A percentile compares a stretch with the other conserved stretches of the same genome.
Evolutionary conservation across 371 early-diverging fungal species (phyloP).

Genomic region (Mortierella sp.): DNA sequence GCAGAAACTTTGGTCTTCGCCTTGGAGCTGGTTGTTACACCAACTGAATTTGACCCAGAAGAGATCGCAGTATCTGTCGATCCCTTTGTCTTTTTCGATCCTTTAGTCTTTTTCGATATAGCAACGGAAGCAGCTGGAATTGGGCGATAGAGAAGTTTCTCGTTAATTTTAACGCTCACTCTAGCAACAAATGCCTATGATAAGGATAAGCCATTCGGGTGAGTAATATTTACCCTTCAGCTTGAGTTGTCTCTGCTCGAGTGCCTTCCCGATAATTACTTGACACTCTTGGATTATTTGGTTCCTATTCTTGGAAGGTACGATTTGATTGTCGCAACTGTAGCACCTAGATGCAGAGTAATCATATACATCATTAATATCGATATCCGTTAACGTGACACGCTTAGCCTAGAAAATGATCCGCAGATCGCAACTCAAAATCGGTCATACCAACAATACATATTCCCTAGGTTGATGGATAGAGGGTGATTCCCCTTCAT

Average conservation of each 20-base stretch:
- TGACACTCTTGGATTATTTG: constrained; percentile 45
- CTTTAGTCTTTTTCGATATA: neutral
- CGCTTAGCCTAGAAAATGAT: neutral
- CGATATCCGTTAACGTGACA: neutral
- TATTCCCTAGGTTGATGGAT: constrained; percentile 39
- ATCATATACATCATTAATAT: neutral
- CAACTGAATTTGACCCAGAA: neutral
- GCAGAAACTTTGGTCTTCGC: constrained; percentile 60
- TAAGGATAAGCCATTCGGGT: neutral
- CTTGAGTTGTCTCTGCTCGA: constrained; percentile 30
- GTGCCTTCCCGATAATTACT: constrained; percentile 9
- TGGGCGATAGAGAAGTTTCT: neutral
- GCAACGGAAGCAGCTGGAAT: neutral
- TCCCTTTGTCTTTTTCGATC: constrained; percentile 35
- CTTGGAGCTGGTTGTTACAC: constrained; percentile 14
- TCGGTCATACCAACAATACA: constrained; percentile 48
- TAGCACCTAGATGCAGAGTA: constrained; percentile 42
- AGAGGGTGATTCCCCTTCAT: constrained; percentile 39
- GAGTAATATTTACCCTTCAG: constrained; percentile 19
- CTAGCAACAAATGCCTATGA: too few relatives aligned
- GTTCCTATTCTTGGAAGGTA: constrained; percentile 44
- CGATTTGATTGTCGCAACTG: constrained; percentile 35
- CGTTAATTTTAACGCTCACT: neutral
- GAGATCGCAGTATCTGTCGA: neutral
- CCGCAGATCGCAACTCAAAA: neutral